Conservation (phyloP, 1,139 yeast genomes). For the Kurtzmaniella quercitrusa region DNA sequence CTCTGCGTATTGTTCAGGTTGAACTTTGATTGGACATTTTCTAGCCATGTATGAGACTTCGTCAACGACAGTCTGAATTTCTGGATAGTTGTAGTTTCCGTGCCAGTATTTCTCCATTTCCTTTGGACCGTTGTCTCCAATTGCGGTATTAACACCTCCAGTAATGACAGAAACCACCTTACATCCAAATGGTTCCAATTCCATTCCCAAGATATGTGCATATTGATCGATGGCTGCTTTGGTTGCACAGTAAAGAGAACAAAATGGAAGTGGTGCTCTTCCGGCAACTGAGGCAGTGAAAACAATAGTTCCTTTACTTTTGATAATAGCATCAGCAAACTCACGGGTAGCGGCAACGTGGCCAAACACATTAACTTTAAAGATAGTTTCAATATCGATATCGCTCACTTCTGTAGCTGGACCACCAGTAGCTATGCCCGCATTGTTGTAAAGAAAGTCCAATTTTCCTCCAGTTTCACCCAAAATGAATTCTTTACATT, state of each 20-base stretch:
- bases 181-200: conserved; percentile 53
- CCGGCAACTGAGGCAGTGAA: conserved; percentile 37
- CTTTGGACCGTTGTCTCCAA: conserved; percentile 38
- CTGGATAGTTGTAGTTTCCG: conserved; percentile 24
- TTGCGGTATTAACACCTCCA: conserved; percentile 60
- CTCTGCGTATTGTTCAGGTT: conserved; percentile 29
- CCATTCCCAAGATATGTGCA: conserved; percentile 19
- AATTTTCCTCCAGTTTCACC: conserved; percentile 38
- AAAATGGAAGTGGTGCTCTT: conserved; percentile 34
- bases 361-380: conserved; percentile 56
- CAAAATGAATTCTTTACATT: conserved; percentile 31
- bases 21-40: conserved; percentile 13
- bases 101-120: conserved; percentile 10
- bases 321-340: conserved; percentile 45
- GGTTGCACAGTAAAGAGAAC: conserved; percentile 28
- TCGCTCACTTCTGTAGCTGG: conserved; percentile 58
- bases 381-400: conserved; percentile 41
- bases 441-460: conserved; percentile 58
- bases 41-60: conserved; percentile 27
- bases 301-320: conserved; percentile 43
- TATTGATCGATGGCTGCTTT: conserved; percentile 30
- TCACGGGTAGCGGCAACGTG: conserved; percentile 53
- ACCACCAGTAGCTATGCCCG: conserved; percentile 34
- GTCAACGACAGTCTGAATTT: conserved; percentile 22
- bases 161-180: conserved; percentile 57